Evolutionary conservation across 352 stramenopile genomes (phyloP), one percentile per base, ranked within the genome.

Genomic region (Phytopythium cucurbitacearum): DNA sequence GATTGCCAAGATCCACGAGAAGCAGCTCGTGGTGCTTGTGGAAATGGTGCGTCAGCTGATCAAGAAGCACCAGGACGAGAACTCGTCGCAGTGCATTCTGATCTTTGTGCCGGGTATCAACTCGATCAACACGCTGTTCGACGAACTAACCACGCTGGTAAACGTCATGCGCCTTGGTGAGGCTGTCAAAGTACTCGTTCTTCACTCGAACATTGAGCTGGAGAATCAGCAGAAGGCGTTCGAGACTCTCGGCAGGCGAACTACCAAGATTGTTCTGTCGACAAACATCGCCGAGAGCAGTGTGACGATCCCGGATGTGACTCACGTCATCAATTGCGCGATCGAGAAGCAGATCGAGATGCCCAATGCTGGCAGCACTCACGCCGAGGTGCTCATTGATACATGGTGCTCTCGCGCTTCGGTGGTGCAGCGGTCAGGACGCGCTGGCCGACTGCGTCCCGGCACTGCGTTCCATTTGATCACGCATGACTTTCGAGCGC

Each of bases 271-370:
- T n/a, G 94, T 98, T 46, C 73, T 98, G 55, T 85, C 91, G 11
- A 99, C 96, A 0, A 99, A 98, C 59, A 97, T 99, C 59, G 95
- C 95, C 4, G 97, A 99, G 62, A 98, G 92, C 50, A 98, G 89
- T 43, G 84, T 99, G 4, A 99, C 97, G 3, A 97, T 99, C 21
- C 94, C 95, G 5, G 85, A 95, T 53, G 92, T 99, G 11, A 93
- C 82, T 5, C 83, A 95, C 48, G 83, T 95, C 33, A 91, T 95
- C 56, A 93, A 93, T 53, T 89, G 75, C 43, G 82, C 80, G 4
- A 77, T 93, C 53, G 85, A 92, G 48, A 93, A 93, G 57, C 82
- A 91, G 51, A 90, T 91, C 32, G 71, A 90, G 49, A 91, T 94
- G 73, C 78, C 82, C 2, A 87, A 89, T 42, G 72, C 76, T 12